Evolutionary conservation across 2,329 filamentous ascomycete species (phyloP).

Genomic region (Didymosphaeria variabile): DNA sequence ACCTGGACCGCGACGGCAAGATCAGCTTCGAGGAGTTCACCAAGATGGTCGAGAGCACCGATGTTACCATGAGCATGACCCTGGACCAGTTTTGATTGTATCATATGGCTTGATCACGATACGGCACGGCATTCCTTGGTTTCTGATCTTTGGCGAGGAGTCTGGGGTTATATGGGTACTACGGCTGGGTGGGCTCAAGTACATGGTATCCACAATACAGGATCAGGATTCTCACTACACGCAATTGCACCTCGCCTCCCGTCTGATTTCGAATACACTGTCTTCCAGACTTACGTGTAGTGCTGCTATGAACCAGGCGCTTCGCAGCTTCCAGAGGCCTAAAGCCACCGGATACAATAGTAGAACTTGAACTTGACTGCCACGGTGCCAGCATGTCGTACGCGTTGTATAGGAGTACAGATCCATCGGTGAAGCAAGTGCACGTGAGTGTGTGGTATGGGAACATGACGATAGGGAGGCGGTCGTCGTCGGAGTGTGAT

Average conservation of each 20-base stretch:
- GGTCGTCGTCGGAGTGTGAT: background rate
- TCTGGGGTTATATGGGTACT: constrained; percentile 39
- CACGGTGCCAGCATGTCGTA: background rate
- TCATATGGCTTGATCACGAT: constrained; percentile 23
- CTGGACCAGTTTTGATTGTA: constrained; percentile 60
- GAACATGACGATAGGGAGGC: background rate
- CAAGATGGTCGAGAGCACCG: constrained; percentile 97
- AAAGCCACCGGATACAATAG: background rate
- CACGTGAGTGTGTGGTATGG: constrained; percentile 4
- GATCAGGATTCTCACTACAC: constrained; percentile 13
- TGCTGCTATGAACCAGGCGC: background rate
- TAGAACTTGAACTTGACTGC: background rate
- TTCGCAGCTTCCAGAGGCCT: background rate
- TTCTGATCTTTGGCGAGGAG: constrained; percentile 44
- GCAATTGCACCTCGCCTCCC: background rate
- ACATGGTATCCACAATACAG: constrained; percentile 41
- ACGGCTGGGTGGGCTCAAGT: constrained; percentile 27
- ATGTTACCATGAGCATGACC: constrained; percentile 74
- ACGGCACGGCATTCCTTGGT: constrained; percentile 25
- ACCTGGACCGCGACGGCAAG: constrained; percentile 93
- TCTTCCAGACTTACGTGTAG: background rate
- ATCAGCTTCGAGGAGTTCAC: constrained; percentile 99
- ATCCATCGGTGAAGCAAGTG: background rate
- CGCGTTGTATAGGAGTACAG: background rate
- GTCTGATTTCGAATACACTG: background rate